These are phyloP conservation scores for Paramyrothecium sp. DNA, from an alignment of 2,329 filamentous ascomycete genomes.

Conservation along the genomic window DNA sequence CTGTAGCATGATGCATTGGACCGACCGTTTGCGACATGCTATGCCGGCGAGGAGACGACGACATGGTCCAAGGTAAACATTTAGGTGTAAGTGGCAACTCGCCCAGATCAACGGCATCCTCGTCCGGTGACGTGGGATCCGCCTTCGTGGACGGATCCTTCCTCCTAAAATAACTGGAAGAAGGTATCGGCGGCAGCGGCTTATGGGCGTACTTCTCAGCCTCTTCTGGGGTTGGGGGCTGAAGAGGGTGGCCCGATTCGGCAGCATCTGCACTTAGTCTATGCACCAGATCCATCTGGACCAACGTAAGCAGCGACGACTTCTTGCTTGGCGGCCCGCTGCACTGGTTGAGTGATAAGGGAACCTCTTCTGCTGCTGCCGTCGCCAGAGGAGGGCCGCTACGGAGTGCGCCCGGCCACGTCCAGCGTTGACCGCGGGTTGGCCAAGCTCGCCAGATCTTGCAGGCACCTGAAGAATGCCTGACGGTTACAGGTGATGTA, in stretches of 20 bases:
- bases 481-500: not conserved
- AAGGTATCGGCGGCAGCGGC: slow-evolving; percentile 16
- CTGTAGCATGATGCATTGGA: slow-evolving; percentile 9
- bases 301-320: not conserved
- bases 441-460: not conserved
- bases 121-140: not conserved
- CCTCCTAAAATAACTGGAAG: not conserved
- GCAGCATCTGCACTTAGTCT: not conserved
- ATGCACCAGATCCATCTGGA: not conserved
- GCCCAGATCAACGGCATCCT: not conserved
- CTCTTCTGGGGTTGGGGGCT: slow-evolving; percentile 6
- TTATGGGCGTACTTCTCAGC: slow-evolving; percentile 14
- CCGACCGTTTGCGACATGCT: not conserved
- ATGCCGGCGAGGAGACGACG: not conserved
- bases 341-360: not conserved
- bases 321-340: not conserved
- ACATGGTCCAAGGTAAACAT: too few species aligned
- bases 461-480: not conserved
- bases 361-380: not conserved
- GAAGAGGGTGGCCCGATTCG: not conserved
- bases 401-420: not conserved
- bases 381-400: not conserved
- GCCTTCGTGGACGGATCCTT: not conserved
- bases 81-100: not conserved
- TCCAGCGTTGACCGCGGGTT: not conserved